Base-by-base conservation (phyloP, 1,139 yeast genomes). In the Debaryomyces sp. region DNA sequence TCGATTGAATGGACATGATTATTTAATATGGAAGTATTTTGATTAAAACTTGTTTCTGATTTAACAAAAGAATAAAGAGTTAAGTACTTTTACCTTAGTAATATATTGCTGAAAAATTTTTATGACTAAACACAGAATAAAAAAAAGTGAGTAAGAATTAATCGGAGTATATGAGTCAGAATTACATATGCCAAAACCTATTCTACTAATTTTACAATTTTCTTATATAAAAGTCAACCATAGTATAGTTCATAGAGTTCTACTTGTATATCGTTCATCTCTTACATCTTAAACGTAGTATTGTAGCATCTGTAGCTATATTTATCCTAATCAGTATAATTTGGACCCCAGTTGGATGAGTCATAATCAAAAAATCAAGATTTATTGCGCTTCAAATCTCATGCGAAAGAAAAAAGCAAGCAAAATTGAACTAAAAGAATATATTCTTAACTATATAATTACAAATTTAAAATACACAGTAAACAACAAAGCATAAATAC, bases 1-100 rank as follows among this genome's bases (percentile, higher is more conserved):
- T 92, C 26, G 45, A 10, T 43, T 43, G 48, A 40, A 44, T 50
- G 41, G 56, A 47, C 58, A 54, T 54, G 13, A 41, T 47, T 21
- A 27, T 24, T 36, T 10, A 41, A 27, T n/a, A 13, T 29, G 12
- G 22, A 29, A 24, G 17, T 18, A 39, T 13, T 24, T 38, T 8
- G 33, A 9, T 24, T 37, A 24, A 17, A n/a, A 7, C 32, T 38
- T 38, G 18, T 41, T 41, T 12, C 18, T 22, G 18, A n/a, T 23
- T 17, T 13, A 34, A 23, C 33, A 29, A 13, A 36, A 35, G 39
- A 43, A 36, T 34, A 34, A 34, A 17, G 40, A 24, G 13, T 15
- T 18, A 6, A 10, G 12, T 13, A 37, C 30, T 18, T 18, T 37
- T 44, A 22, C 13, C 23, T 13, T 21, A 29, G 30, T 36, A 29